A percentile compares a stretch with the other conserved stretches of the same genome.
phyloP scores from a whole-genome alignment of 2,329 filamentous ascomycete species.

The Neonectria coccinea region DNA sequence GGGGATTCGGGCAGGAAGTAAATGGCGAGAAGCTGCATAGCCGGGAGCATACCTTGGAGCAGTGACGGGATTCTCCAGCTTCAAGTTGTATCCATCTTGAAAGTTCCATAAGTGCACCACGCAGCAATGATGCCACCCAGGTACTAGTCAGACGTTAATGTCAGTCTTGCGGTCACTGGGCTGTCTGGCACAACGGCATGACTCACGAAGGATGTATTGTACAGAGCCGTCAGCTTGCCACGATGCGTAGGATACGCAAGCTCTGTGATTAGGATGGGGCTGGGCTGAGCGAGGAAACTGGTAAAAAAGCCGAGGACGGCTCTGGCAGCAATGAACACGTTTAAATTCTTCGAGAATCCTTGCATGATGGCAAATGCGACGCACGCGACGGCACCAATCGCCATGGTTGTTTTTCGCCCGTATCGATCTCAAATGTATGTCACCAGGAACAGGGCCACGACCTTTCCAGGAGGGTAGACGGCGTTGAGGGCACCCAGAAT shows the following conservation, averaged over 20 bases:
- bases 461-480: conserved; percentile 53
- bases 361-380: conserved; percentile 51
- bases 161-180: background rate
- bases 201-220: conserved; percentile 48
- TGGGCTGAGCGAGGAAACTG: conserved; percentile 47
- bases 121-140: conserved; percentile 47
- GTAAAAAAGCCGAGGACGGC: conserved; percentile 50
- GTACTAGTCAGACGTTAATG: conserved; percentile 29
- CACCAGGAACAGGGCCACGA: conserved; percentile 52
- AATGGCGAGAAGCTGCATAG: conserved; percentile 40
- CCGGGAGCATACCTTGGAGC: conserved; percentile 40
- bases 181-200: no score
- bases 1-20: conserved; percentile 47
- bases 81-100: conserved; percentile 39
- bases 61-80: conserved; percentile 46
- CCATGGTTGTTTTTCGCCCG: conserved; percentile 55
- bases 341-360: conserved; percentile 41
- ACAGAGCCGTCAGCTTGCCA: conserved; percentile 50
- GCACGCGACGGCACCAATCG: conserved; percentile 48
- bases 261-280: conserved; percentile 50
- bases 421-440: conserved; percentile 53
- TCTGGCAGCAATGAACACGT: conserved; percentile 47
- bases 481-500: conserved; percentile 54
- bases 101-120: conserved; percentile 47
- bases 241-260: conserved; percentile 51